Evolutionary conservation across 1,139 yeast genomes (phyloP).

Genomic region (Magnusiomyces fungicola): DNA sequence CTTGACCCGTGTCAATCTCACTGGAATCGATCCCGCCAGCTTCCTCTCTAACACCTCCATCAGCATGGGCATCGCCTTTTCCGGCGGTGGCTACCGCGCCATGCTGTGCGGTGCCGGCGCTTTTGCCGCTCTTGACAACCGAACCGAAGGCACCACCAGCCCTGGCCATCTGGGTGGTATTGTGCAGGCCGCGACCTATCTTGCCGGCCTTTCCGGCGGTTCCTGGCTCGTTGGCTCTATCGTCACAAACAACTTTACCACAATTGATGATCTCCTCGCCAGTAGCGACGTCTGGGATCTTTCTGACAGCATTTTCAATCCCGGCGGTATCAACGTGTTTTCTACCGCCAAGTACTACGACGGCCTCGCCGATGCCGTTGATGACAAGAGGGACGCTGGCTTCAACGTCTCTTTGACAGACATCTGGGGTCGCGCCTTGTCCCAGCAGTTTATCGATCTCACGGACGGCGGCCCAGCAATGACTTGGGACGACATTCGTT

Average conservation of each 20-base stretch:
- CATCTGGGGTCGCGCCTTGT: constrained; percentile 84
- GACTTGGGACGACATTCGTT: constrained; percentile 58
- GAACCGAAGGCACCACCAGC: constrained; percentile 52
- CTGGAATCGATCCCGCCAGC: constrained; percentile 48
- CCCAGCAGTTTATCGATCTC: constrained; percentile 59
- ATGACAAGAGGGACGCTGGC: constrained; percentile 65
- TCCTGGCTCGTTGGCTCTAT: constrained; percentile 85
- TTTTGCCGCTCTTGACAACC: constrained; percentile 67
- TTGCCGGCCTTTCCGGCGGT: constrained; percentile 85
- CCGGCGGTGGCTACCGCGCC: constrained; percentile 93
- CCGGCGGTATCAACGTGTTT: constrained; percentile 64
- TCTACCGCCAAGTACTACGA: constrained; percentile 42
- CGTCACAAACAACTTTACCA: constrained; percentile 73
- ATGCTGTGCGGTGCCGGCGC: constrained; percentile 89
- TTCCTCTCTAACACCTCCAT: constrained; percentile 41
- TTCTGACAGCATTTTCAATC: constrained; percentile 50
- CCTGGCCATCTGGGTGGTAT: constrained; percentile 72
- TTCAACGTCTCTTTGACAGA: constrained; percentile 76
- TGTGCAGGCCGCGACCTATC: constrained; percentile 67
- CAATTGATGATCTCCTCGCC: constrained; percentile 50
- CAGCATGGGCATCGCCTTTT: constrained; percentile 64
- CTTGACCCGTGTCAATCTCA: constrained; percentile 49
- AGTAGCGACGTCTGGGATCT: constrained; percentile 74
- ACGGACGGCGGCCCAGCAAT: constrained; percentile 52
- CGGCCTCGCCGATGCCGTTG: constrained; percentile 45